A percentile compares a stretch with the other conserved stretches of the same genome.
These are phyloP conservation scores for Aphanoascus verrucosus DNA, from an alignment of 2,329 filamentous ascomycete species.

Conservation along the genomic window DNA sequence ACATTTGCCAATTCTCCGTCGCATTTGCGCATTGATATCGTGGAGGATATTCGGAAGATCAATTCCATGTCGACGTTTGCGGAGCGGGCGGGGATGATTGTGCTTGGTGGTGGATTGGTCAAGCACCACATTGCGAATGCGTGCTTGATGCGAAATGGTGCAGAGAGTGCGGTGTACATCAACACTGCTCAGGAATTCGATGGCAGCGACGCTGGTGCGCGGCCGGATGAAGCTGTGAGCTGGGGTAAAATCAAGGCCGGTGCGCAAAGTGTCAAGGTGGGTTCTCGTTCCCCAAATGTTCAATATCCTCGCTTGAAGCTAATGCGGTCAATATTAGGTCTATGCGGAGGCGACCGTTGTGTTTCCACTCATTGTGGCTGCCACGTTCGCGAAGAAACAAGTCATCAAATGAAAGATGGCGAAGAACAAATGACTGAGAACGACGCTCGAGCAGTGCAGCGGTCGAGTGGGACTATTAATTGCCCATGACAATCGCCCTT, in stretches of 20 bases:
- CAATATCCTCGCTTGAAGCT: not conserved
- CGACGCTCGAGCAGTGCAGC: not conserved
- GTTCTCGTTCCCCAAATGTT: constrained; percentile 14
- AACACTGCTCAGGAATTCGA: constrained; percentile 98
- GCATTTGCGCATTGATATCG: constrained; percentile 78
- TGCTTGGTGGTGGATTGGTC: constrained; percentile 85
- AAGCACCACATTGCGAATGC: constrained; percentile 99
- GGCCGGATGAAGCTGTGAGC: constrained; percentile 91
- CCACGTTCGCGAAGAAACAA: constrained; percentile 47
- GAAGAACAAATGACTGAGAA: not conserved
- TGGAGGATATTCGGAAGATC: constrained; percentile 84
- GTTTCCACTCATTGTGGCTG: constrained; percentile 57
- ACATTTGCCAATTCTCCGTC: constrained; percentile 79
- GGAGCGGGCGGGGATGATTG: constrained; percentile 85
- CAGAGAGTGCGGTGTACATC: constrained; percentile 92
- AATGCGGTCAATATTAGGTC: constrained; percentile 30
- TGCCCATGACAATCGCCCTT: not conserved
- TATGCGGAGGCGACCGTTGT: constrained; percentile 58
- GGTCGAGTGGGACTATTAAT: not conserved
- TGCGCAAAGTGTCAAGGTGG: constrained; percentile 79
- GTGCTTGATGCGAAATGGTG: constrained; percentile 93
- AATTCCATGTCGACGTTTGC: constrained; percentile 86
- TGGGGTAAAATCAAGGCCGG: constrained; percentile 96
- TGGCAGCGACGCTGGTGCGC: constrained; percentile 86
- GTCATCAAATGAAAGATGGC: not conserved